Evolutionary conservation across 73 alveolate species (phyloP).

Genomic region (Paramecium primaurelia): DNA sequence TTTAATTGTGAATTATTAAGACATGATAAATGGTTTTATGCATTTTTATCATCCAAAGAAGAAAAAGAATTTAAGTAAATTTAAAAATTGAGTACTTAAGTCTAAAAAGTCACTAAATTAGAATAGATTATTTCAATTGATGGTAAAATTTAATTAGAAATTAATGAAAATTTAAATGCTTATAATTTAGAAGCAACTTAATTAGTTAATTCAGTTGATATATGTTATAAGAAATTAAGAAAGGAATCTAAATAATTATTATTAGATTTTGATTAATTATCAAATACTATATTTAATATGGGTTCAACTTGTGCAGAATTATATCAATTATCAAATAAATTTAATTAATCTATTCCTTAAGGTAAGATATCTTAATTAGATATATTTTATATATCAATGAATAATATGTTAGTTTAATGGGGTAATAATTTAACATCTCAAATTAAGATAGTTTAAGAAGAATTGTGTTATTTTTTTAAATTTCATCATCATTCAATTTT

Average conservation of each 20-base stretch:
- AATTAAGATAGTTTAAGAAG: not conserved
- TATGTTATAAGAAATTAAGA: not conserved
- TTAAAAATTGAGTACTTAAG: not conserved
- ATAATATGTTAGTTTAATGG: conserved; percentile 32
- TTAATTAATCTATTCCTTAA: not conserved
- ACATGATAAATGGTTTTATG: conserved; percentile 46
- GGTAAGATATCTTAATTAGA: conserved; percentile 10
- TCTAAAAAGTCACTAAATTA: not conserved
- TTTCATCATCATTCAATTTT: not conserved
- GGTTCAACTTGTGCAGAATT: conserved; percentile 6
- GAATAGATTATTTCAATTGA: not conserved
- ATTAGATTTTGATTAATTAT: conserved; percentile 37
- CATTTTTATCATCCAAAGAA: conserved; percentile 23
- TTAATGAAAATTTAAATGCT: not conserved
- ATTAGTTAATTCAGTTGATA: not conserved
- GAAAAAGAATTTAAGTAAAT: conserved; percentile 13
- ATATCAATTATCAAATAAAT: not conserved
- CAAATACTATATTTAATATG: conserved; percentile 31
- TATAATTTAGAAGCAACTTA: not conserved
- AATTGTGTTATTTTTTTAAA: conserved; percentile 1
- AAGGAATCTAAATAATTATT: conserved; percentile 19
- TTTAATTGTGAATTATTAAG: not conserved
- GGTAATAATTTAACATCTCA: conserved; percentile 13
- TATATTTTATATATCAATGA: not conserved
- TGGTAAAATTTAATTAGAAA: conserved; percentile 25